These are phyloP conservation scores for Penicillium simplicissimum DNA, from an alignment of 495 filamentous ascomycete species.

Conservation along the genomic window DNA sequence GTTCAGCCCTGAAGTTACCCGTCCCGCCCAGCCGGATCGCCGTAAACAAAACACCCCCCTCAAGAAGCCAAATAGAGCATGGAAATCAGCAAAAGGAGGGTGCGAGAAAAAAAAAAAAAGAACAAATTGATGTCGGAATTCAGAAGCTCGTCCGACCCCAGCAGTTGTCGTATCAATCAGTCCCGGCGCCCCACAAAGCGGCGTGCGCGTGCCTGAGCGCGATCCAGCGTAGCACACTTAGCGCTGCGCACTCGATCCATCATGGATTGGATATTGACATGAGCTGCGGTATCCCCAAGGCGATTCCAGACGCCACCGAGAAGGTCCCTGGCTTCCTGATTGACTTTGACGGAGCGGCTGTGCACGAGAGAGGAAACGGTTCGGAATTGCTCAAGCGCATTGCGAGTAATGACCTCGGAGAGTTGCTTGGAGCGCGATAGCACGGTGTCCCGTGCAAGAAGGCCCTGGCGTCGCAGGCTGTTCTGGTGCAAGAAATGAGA, in stretches of 20 bases:
- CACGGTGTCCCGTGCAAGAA: slow-evolving; percentile 31
- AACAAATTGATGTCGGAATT: slow-evolving; percentile 7
- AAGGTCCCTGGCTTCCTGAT: slow-evolving; percentile 32
- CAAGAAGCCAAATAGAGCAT: slow-evolving; percentile 16
- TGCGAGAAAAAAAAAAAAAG: no score
- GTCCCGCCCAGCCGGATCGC: slow-evolving; percentile 25
- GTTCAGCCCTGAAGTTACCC: slow-evolving; percentile 7
- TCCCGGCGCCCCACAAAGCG: slow-evolving; percentile 30
- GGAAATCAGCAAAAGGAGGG: slow-evolving; percentile 11
- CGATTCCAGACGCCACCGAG: slow-evolving; percentile 35
- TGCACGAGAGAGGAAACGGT: slow-evolving; percentile 36
- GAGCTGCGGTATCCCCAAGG: slow-evolving; percentile 28
- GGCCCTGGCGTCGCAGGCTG: slow-evolving; percentile 30
- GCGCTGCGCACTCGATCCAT: slow-evolving; percentile 37
- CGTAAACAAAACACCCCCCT: slow-evolving; percentile 24
- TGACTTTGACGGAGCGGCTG: slow-evolving; percentile 29
- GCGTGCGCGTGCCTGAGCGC: slow-evolving; percentile 42
- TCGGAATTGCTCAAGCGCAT: slow-evolving; percentile 38
- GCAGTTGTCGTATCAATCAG: slow-evolving; percentile 7
- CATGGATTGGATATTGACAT: slow-evolving; percentile 30
- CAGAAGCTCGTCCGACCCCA: slow-evolving; percentile 2
- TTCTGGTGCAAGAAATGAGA: slow-evolving; percentile 40
- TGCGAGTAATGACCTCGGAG: slow-evolving; percentile 36
- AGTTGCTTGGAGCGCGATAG: slow-evolving; percentile 42
- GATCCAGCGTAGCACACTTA: slow-evolving; percentile 36